phyloP scores from a whole-genome alignment of 2,329 filamentous ascomycete species.

The Colletotrichum phormii region DNA sequence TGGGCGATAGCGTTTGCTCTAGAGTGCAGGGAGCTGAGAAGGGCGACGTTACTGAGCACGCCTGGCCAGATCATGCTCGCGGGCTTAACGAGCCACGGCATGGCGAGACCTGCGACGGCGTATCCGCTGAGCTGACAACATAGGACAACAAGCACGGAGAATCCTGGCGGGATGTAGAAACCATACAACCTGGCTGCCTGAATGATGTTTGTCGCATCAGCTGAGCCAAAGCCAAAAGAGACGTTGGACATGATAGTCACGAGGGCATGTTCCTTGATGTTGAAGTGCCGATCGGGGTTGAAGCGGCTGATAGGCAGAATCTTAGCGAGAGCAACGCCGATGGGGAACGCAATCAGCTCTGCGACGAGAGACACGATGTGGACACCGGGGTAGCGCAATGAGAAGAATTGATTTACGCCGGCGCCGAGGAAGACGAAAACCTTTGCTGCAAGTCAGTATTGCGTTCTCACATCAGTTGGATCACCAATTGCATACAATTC shows the following conservation, averaged over 20 bases:
- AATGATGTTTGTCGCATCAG: slow-evolving; percentile 51
- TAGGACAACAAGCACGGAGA: slow-evolving; percentile 52
- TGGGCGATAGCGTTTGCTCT: slow-evolving; percentile 35
- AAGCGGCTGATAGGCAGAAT: slow-evolving; percentile 53
- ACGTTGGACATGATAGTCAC: slow-evolving; percentile 63
- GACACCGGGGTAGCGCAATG: slow-evolving; percentile 53
- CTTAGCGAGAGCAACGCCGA: slow-evolving; percentile 51
- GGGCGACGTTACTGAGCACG: slow-evolving; percentile 55
- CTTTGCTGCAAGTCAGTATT: slow-evolving; percentile 1
- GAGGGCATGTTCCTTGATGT: slow-evolving; percentile 62
- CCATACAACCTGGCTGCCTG: slow-evolving; percentile 51
- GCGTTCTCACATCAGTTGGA: background rate
- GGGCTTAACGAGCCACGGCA: slow-evolving; percentile 57
- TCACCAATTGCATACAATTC: slow-evolving; percentile 52
- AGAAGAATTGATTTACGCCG: slow-evolving; percentile 52
- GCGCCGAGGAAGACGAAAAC: slow-evolving; percentile 42
- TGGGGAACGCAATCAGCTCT: slow-evolving; percentile 53
- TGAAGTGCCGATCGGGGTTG: slow-evolving; percentile 54
- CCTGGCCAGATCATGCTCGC: slow-evolving; percentile 60
- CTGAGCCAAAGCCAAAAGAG: slow-evolving; percentile 51
- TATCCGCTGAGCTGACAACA: slow-evolving; percentile 63
- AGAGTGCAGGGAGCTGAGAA: slow-evolving; percentile 54
- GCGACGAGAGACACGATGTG: slow-evolving; percentile 51
- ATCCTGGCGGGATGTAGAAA: slow-evolving; percentile 51
- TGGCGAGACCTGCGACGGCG: slow-evolving; percentile 54